Evolutionary conservation across 2,329 filamentous ascomycete species (phyloP).

Genomic region (Microsporum canis): DNA sequence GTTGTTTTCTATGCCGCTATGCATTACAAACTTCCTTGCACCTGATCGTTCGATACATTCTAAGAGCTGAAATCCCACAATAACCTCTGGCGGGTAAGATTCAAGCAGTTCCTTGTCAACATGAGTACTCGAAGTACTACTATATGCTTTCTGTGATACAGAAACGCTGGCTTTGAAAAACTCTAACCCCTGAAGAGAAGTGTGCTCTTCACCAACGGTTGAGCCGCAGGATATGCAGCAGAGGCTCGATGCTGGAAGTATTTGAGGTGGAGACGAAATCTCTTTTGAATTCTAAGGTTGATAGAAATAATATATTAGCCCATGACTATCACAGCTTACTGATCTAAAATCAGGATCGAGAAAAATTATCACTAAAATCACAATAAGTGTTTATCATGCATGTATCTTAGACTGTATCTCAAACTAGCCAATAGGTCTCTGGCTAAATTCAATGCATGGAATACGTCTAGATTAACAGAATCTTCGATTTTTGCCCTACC

Average conservation of each 20-base stretch:
- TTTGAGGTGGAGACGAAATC: not conserved
- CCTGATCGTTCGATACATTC: constrained; percentile 46
- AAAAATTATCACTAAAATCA: not conserved
- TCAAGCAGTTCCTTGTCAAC: constrained; percentile 23
- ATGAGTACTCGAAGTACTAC: constrained; percentile 13
- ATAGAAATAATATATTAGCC: not conserved
- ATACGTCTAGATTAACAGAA: not conserved
- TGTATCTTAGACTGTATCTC: constrained; percentile 18
- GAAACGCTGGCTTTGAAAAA: constrained; percentile 41
- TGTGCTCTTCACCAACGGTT: constrained; percentile 31
- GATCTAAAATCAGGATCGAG: not conserved
- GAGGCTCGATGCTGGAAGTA: constrained; percentile 11
- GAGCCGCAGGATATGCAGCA: constrained; percentile 23
- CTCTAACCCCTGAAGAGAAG: constrained; percentile 22
- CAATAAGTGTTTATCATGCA: not conserved
- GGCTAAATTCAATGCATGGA: constrained; percentile 3
- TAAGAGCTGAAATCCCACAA: constrained; percentile 46
- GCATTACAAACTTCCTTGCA: constrained; percentile 45
- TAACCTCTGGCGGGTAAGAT: constrained; percentile 25
- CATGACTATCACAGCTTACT: not conserved
- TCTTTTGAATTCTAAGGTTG: not conserved
- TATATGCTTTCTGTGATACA: constrained; percentile 14
- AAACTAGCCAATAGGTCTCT: constrained; percentile 11
- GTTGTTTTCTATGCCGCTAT: constrained; percentile 20
- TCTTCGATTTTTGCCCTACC: not conserved